Evolutionary conservation across 768 basidiomycete species (phyloP).

Genomic region (Pholiota conissans): DNA sequence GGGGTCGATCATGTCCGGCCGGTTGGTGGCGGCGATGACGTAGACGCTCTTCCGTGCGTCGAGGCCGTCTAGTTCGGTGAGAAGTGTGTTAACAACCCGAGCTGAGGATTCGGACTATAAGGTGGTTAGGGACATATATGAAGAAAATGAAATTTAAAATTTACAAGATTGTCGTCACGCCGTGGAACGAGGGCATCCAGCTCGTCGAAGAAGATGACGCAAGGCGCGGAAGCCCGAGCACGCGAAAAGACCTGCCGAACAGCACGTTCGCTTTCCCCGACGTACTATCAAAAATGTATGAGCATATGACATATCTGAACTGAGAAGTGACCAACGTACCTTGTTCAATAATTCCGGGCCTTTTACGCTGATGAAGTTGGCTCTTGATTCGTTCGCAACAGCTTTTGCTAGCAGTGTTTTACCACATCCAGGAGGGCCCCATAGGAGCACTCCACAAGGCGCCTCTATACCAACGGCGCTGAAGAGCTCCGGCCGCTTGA

Average conservation of each 20-base stretch:
- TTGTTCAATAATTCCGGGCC: conserved; percentile 97
- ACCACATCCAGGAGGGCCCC: conserved; percentile 99
- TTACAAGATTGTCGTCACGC: conserved; percentile 84
- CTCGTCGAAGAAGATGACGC: conserved; percentile 95
- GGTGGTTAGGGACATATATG: neutral
- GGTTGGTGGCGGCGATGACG: conserved; percentile 92
- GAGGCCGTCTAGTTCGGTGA: conserved; percentile 93
- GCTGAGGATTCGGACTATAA: conserved; percentile 87
- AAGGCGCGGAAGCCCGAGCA: conserved; percentile 91
- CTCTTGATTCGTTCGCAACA: conserved; percentile 92
- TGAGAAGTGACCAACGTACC: conserved; percentile 31
- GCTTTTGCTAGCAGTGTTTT: conserved; percentile 98
- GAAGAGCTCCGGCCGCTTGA: conserved; percentile 87
- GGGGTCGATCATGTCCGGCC: conserved; percentile 97
- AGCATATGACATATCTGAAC: neutral
- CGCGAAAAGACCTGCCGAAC: conserved; percentile 94
- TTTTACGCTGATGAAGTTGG: conserved; percentile 98
- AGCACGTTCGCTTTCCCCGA: conserved; percentile 95
- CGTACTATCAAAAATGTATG: conserved; percentile 60
- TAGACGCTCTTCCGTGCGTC: conserved; percentile 85
- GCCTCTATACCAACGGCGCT: conserved; percentile 86
- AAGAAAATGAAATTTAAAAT: conserved; percentile 19
- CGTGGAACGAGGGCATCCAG: conserved; percentile 90
- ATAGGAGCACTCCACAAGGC: conserved; percentile 91
- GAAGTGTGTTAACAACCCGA: conserved; percentile 89